Evolutionary conservation across 176 grass and related monocot species (phyloP).

Genomic region (Pontederia crassipes): DNA sequence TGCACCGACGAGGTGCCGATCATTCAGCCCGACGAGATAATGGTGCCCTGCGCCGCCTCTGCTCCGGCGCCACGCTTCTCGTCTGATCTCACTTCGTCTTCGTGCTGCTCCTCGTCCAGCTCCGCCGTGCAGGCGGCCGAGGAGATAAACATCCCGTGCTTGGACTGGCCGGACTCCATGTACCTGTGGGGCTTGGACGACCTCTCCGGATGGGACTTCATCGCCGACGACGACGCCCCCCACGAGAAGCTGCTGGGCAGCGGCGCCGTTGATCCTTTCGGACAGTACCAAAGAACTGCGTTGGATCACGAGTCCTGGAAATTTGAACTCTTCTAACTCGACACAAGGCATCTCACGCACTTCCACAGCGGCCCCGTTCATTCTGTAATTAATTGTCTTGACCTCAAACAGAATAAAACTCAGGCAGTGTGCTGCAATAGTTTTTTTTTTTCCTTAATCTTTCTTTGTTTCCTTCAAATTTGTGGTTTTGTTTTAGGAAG

Average conservation of each 20-base stretch:
- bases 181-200: slow-evolving; percentile 52
- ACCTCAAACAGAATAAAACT: background rate
- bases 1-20: slow-evolving; percentile 20
- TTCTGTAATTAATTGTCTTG: no score
- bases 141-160: slow-evolving; percentile 17
- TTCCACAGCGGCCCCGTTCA: no score
- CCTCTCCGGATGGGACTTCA: slow-evolving; percentile 30
- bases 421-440: background rate
- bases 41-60: slow-evolving; percentile 25
- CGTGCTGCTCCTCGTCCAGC: slow-evolving; percentile 38
- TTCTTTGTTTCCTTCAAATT: background rate
- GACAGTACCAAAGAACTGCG: slow-evolving; percentile 1
- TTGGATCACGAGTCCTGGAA: slow-evolving; percentile 8
- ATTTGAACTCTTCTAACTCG: slow-evolving; percentile 7
- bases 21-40: slow-evolving; percentile 16
- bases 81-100: slow-evolving; percentile 25
- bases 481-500: background rate
- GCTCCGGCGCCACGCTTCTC: background rate
- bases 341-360: background rate
- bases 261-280: background rate
- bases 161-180: slow-evolving; percentile 58
- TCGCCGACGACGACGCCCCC: background rate
- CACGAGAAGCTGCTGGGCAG: slow-evolving; percentile 9
- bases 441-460: background rate
- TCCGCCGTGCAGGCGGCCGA: slow-evolving; percentile 11